Evolutionary conservation across 768 basidiomycete genomes (phyloP).

Genomic region (Mycena indigotica): DNA sequence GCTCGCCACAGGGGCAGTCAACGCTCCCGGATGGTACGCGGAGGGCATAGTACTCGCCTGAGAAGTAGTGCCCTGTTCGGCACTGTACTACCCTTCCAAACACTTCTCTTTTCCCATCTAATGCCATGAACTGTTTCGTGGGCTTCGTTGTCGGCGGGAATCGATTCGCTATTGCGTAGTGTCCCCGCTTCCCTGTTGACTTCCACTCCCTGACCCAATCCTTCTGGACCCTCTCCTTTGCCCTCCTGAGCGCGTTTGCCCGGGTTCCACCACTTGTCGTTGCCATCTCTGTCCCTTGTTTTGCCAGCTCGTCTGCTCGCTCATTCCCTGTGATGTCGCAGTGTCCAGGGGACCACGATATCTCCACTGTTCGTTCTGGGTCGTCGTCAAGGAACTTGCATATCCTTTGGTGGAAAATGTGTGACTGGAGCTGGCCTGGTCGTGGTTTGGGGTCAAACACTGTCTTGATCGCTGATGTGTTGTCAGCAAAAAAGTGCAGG

Average conservation of each 20-base stretch:
- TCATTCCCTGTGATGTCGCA: conserved; percentile 17
- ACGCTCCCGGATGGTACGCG: conserved; percentile 16
- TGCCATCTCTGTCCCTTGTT: conserved; percentile 9
- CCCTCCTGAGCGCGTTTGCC: conserved; percentile 4
- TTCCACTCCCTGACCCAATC: conserved; percentile 6
- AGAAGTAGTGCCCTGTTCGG: conserved; percentile 24
- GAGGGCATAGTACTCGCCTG: conserved; percentile 24
- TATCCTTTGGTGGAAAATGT: conserved; percentile 1
- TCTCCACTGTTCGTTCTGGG: conserved; percentile 7
- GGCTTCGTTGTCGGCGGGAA: conserved; percentile 11
- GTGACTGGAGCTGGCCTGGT: neutral
- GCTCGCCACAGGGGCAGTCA: conserved; percentile 21
- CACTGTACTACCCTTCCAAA: conserved; percentile 17
- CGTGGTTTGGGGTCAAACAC: neutral
- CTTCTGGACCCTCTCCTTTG: conserved; percentile 8
- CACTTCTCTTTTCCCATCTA: conserved; percentile 14
- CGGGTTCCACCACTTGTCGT: conserved; percentile 8
- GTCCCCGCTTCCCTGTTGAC: conserved; percentile 4
- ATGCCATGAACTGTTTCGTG: neutral
- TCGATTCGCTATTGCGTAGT: conserved; percentile 10
- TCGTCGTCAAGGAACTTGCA: conserved; percentile 3
- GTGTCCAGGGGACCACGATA: conserved; percentile 18
- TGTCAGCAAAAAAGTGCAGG: neutral
- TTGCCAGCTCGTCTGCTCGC: conserved; percentile 13
- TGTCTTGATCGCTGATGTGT: neutral